A percentile compares a stretch with the other conserved stretches of the same genome.
These are phyloP conservation scores for Wickerhamiella azyma DNA, from an alignment of 805 yeast species.

Conservation along the genomic window DNA sequence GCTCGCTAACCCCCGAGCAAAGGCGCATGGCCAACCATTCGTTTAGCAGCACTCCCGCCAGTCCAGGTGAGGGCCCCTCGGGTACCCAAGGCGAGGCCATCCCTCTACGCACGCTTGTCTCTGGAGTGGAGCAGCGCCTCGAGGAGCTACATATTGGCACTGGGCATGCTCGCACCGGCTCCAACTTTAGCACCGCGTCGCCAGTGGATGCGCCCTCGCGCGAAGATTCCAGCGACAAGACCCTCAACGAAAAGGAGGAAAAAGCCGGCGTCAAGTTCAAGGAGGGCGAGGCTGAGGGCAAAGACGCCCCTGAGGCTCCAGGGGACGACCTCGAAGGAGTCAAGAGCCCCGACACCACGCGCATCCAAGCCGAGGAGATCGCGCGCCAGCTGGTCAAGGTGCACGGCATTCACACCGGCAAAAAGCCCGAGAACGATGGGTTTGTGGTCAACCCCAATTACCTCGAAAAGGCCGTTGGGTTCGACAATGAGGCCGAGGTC, in stretches of 20 bases:
- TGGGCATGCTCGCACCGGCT: conserved; percentile 3
- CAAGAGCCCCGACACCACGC: conserved; percentile 3
- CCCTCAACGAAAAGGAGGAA: background rate
- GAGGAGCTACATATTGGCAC: conserved; percentile 14
- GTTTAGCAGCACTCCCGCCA: conserved; percentile 1
- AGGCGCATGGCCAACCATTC: background rate
- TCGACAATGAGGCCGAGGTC: conserved; percentile 9
- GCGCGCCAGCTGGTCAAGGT: conserved; percentile 17
- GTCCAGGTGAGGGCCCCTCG: background rate
- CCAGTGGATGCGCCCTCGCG: background rate
- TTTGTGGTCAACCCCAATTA: conserved; percentile 10
- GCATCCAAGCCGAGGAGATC: conserved; percentile 17
- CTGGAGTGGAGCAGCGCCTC: conserved; percentile 17
- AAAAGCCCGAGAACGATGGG: conserved; percentile 8
- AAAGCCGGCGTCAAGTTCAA: no score
- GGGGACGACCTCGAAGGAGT: background rate
- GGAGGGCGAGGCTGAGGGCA: no score
- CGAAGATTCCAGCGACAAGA: background rate
- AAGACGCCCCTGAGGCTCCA: conserved; percentile 10
- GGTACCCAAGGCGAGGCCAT: background rate
- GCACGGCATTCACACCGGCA: conserved; percentile 10
- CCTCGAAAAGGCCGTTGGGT: conserved; percentile 10
- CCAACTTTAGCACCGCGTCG: background rate
- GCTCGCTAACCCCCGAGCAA: conserved; percentile 2
- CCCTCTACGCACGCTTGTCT: background rate